Base-by-base conservation (phyloP, 1,284 basidiomycete genomes). In the Cutaneotrichosporon cavernicola region DNA sequence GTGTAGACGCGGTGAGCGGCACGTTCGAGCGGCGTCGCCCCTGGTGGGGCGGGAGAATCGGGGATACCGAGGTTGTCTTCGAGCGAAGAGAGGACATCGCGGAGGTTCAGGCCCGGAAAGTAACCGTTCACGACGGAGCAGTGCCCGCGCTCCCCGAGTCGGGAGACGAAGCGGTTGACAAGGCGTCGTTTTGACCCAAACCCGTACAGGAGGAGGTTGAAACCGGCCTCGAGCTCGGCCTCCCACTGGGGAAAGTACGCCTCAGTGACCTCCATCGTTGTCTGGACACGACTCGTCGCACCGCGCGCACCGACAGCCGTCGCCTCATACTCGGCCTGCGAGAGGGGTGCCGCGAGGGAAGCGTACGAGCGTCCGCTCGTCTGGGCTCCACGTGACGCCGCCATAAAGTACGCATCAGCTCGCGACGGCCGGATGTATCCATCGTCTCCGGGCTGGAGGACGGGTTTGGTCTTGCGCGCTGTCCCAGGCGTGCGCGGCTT, bases 141-240 rank as follows among this genome's bases (percentile, higher is more conserved):
- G 71, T 91, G 86, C 0, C 89, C 90, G 0, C 76, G 76, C 65
- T 83, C 84, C 6, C 84, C 78, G 68, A 89, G 87, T 14, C 77
- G 72, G 6, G 78, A 81, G 1, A 89, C 90, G 68, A 96, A 90
- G 22, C 84, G 80, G 76, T 95, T 91, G 30, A 97, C 80, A 6
- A 89, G 70, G 14, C 75, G 78, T 58, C 90, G 84, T 76, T 97
- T 97, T 26, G 90, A 93, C 1, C 94, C 94, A 71, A 87, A 86
- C 0, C 94, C 94, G 72, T 92, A 91, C 74, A 91, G 88, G 11
- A 94, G 77, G 60, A 97, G 80, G 75, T 91, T 92, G 83, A 93
- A 96, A 1, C 90, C 92, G 72, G 88, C 85, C 1, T 84, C 81
- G 26, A 97, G 84, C 76, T 96, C 91, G 62, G 83, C 81, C 36